Base-by-base conservation (phyloP, 805 yeast species). In the Isabelozyma gotoi region DNA sequence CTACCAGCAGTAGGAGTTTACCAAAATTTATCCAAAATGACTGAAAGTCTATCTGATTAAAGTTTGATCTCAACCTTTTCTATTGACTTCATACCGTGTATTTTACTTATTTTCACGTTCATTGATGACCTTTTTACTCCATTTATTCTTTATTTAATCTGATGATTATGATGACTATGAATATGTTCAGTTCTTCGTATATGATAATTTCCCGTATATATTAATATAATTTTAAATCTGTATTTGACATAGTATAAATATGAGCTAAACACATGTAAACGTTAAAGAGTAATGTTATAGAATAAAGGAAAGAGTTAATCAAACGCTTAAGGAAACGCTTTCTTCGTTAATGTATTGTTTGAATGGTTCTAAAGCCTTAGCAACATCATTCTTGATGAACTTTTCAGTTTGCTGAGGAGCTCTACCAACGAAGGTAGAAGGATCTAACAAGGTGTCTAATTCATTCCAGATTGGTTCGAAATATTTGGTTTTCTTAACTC, bases 391-490 rank as follows among this genome's bases (percentile, higher is more conserved):
- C 45, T 80, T 79, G 53, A 94, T 84, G 62, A 94, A 94, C 71
- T 91, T 92, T 66, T 86, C 96, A 44, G 96, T 89, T 75, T 94
- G 99, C 71, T 91, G 86, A 36, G 98, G 98, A 43, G 99, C 99
- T 69, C 99, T 88, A 57, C 99, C 99, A 38, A 91, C 95, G 65
- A 94, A 94, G 24, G 99, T 94, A 16, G 85, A 72, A 50, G 99
- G 98, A 57, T 92, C 91, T 58, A 94, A 80, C 57, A 94, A 78
- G 17, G 69, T 50, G 46, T 87, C 97, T 60, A 94, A 78, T 40
- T 94, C 89, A 45, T 60, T 70, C 88, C 95, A 88, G 54, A 94
- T 85, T 46, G 99, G 99, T 64, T 80, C 72, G 73, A 91, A 91
- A 74, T 88, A 91, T 46, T 76, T 76, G 48, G 88, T 88, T 38